These are phyloP conservation scores for Curvularia verruculosa DNA, from an alignment of 2,329 filamentous ascomycete genomes.

Conservation along the genomic window DNA sequence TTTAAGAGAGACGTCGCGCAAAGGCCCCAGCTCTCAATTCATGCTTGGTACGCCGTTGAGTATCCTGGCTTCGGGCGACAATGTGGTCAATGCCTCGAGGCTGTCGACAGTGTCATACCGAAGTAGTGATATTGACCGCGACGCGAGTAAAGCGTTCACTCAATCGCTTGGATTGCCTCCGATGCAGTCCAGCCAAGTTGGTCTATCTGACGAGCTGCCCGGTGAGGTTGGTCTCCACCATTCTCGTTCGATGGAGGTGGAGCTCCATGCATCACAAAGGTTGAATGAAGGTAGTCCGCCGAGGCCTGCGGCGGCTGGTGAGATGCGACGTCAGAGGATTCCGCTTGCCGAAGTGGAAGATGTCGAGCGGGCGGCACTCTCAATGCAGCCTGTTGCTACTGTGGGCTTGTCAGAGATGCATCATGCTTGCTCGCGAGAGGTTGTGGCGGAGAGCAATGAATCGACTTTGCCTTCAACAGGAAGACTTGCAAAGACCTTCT, in stretches of 20 bases:
- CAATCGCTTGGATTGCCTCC: constrained; percentile 52
- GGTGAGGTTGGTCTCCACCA: constrained; percentile 51
- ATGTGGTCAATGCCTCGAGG: constrained; percentile 24
- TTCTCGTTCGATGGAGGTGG: constrained; percentile 48
- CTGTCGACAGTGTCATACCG: constrained; percentile 33
- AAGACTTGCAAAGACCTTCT: constrained; percentile 54
- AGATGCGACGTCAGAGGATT: constrained; percentile 54
- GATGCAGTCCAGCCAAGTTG: constrained; percentile 56
- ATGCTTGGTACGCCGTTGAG: constrained; percentile 25
- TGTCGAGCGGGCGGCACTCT: constrained; percentile 26
- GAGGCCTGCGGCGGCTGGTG: constrained; percentile 44
- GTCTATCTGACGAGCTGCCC: constrained; percentile 54
- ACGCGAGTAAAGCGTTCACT: constrained; percentile 27
- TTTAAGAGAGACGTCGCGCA: constrained; percentile 57
- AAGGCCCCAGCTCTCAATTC: constrained; percentile 44
- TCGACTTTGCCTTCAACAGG: constrained; percentile 55
- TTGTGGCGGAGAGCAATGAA: constrained; percentile 53
- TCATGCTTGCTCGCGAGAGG: constrained; percentile 49
- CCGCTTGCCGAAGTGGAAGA: constrained; percentile 54
- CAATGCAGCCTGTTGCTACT: constrained; percentile 16
- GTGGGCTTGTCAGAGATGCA: constrained; percentile 22
- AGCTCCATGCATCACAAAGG: constrained; percentile 33
- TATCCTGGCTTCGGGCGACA: constrained; percentile 31
- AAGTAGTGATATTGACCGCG: constrained; percentile 28
- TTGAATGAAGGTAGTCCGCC: constrained; percentile 42